Evolutionary conservation across 2,329 filamentous ascomycete genomes (phyloP).

Genomic region (Fusarium coicis): DNA sequence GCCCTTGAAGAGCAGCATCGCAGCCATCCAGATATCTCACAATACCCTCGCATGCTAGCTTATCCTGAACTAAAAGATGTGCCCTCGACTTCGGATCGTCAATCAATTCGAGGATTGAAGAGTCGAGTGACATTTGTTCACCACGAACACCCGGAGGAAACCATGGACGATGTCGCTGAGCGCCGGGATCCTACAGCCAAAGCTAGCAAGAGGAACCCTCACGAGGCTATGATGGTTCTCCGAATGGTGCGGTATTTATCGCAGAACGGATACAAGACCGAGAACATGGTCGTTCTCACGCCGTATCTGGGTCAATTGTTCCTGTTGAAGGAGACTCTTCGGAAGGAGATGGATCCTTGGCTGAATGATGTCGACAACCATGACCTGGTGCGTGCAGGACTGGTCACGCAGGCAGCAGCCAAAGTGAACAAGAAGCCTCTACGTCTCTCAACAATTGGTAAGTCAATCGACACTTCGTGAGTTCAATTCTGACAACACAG

Average conservation of each 20-base stretch:
- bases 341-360: slow-evolving; percentile 68
- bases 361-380: slow-evolving; percentile 75
- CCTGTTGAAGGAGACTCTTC: slow-evolving; percentile 64
- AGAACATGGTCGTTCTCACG: slow-evolving; percentile 74
- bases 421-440: slow-evolving; percentile 63
- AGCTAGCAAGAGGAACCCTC: slow-evolving; percentile 68
- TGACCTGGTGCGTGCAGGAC: slow-evolving; percentile 68
- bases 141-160: slow-evolving; percentile 66
- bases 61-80: slow-evolving; percentile 72
- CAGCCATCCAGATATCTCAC: slow-evolving; percentile 75
- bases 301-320: slow-evolving; percentile 78
- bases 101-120: slow-evolving; percentile 65
- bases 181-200: slow-evolving; percentile 60
- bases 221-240: slow-evolving; percentile 74
- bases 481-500: slow-evolving; percentile 49
- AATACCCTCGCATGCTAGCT: slow-evolving; percentile 64
- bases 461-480: slow-evolving; percentile 25
- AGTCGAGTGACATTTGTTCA: slow-evolving; percentile 74
- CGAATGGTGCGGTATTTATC: slow-evolving; percentile 73
- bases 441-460: slow-evolving; percentile 76
- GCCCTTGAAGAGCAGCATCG: slow-evolving; percentile 72
- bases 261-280: slow-evolving; percentile 76
- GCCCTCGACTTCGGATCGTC: slow-evolving; percentile 58
- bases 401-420: slow-evolving; percentile 64
- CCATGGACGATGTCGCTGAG: slow-evolving; percentile 56